Evolutionary conservation across 495 filamentous ascomycete genomes (phyloP).

Genomic region (Penicillium bovifimosum): DNA sequence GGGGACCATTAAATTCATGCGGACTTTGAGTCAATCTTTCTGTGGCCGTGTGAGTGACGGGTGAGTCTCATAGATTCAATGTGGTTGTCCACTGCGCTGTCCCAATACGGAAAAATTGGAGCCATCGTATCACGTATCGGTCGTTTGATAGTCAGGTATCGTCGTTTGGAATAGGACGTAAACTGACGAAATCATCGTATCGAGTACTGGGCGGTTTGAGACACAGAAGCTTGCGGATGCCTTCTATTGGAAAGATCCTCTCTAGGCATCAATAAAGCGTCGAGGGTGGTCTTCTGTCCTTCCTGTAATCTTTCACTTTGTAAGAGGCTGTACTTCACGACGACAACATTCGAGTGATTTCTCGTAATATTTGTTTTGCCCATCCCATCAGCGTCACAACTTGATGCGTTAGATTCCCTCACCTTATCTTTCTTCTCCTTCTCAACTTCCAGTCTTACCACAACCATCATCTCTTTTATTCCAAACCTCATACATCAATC

Average conservation of each 20-base stretch:
- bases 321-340: too few species aligned
- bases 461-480: not conserved
- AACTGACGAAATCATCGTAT: too few species aligned
- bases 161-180: not conserved
- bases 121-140: not conserved
- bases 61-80: not conserved
- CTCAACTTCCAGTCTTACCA: not conserved
- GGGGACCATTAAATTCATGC: not conserved
- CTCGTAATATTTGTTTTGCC: not conserved
- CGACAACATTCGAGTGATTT: not conserved
- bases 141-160: not conserved
- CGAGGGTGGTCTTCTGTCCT: too few species aligned
- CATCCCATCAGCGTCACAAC: not conserved
- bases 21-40: too few species aligned
- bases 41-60: not conserved
- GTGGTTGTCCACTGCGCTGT: not conserved
- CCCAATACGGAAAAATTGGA: not conserved
- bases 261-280: too few species aligned
- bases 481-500: not conserved
- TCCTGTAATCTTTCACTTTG: too few species aligned
- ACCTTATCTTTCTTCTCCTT: too few species aligned
- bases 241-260: too few species aligned
- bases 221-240: too few species aligned
- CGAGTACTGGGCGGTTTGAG: too few species aligned
- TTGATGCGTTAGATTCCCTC: not conserved